Evolutionary conservation across 129 eudicot species (phyloP).

Genomic region (Apium graveolens): DNA sequence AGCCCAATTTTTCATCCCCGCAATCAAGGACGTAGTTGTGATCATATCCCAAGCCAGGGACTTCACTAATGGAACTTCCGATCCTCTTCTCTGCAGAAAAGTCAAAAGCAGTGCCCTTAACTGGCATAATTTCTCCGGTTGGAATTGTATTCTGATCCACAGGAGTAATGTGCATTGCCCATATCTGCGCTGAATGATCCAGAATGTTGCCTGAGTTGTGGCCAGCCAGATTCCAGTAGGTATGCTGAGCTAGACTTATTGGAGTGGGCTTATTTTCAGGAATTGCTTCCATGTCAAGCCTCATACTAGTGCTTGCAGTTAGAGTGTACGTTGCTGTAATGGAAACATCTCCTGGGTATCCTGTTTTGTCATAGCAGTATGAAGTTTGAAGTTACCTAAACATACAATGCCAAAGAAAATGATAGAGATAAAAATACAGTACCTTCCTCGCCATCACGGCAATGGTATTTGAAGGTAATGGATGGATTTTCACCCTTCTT

Average conservation of each 20-base stretch:
- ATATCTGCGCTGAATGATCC: constrained; percentile 72
- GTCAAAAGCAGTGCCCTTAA: constrained; percentile 76
- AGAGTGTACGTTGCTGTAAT: constrained; percentile 84
- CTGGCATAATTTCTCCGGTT: constrained; percentile 78
- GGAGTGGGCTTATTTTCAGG: constrained; percentile 78
- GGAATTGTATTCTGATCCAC: constrained; percentile 69
- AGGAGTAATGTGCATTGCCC: constrained; percentile 69
- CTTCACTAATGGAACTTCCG: constrained; percentile 53
- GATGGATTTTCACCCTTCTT: constrained; percentile 81
- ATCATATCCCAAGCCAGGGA: constrained; percentile 80
- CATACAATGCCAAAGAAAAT: not conserved
- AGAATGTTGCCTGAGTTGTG: constrained; percentile 71
- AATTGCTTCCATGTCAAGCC: constrained; percentile 91
- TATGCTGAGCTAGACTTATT: constrained; percentile 81
- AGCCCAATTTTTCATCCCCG: constrained; percentile 72
- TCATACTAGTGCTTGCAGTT: constrained; percentile 52
- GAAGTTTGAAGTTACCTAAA: no score
- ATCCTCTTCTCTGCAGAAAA: constrained; percentile 70
- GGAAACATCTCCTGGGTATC: constrained; percentile 82
- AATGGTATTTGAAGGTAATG: constrained; percentile 71
- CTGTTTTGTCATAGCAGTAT: constrained; percentile 26
- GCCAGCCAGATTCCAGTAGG: constrained; percentile 91
- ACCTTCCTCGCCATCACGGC: constrained; percentile 97
- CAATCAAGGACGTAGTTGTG: constrained; percentile 85
- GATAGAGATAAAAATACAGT: constrained; percentile 15